A percentile compares a stretch with the other conserved stretches of the same genome.
These are phyloP conservation scores for Cladorrhinum samala DNA, from an alignment of 495 filamentous ascomycete genomes.

Conservation along the genomic window DNA sequence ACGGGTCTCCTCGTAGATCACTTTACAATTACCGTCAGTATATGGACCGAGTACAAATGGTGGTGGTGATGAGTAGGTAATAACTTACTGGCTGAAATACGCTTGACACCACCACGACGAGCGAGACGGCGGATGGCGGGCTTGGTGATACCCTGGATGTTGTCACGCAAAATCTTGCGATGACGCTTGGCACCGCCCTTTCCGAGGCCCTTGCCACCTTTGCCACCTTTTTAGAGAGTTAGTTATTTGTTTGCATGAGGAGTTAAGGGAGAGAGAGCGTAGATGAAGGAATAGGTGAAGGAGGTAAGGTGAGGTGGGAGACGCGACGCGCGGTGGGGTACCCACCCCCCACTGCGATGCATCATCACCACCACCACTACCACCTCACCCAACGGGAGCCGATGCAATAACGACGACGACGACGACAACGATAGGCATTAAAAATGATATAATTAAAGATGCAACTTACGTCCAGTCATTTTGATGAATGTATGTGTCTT, in stretches of 20 bases:
- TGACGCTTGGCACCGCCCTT: constrained; percentile 92
- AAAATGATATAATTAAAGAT: constrained; percentile 9
- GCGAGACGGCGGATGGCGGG: constrained; percentile 99
- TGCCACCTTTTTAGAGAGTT: constrained; percentile 51
- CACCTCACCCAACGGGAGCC: constrained; percentile 10
- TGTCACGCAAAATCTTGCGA: constrained; percentile 98
- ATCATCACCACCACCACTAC: constrained; percentile 17
- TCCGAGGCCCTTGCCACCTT: constrained; percentile 83
- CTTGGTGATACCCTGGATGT: constrained; percentile 99
- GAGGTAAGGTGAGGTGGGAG: constrained; percentile 1
- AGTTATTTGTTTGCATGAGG: constrained; percentile 6
- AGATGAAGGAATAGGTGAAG: background rate
- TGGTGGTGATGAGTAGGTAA: constrained; percentile 56
- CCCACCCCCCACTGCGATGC: constrained; percentile 7
- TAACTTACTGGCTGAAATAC: constrained; percentile 85
- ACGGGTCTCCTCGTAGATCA: constrained; percentile 99
- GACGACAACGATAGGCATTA: constrained; percentile 3
- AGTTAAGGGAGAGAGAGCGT: background rate
- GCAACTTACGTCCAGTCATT: constrained; percentile 95
- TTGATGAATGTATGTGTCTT: constrained; percentile 45
- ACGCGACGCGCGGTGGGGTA: constrained; percentile 22
- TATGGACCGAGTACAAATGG: constrained; percentile 48
- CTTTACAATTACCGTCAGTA: constrained; percentile 45
- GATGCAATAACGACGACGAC: constrained; percentile 12
- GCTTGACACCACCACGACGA: constrained; percentile 98